phyloP scores from a whole-genome alignment of 2,329 filamentous ascomycete species.

The Ophiostoma ulmi region DNA sequence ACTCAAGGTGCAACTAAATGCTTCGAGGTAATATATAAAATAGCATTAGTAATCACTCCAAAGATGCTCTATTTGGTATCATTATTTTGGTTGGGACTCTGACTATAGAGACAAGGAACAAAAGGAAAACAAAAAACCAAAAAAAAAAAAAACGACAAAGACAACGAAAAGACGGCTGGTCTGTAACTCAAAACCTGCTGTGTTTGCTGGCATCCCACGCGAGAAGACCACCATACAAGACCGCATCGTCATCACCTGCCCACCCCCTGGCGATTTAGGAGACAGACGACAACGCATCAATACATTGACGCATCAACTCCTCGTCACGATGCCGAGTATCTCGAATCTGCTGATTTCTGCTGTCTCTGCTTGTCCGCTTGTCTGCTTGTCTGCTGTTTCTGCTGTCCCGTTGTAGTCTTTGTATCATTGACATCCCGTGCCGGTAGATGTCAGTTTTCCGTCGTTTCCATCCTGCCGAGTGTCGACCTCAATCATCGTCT shows the following conservation, averaged over 20 bases:
- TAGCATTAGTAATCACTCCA: neutral
- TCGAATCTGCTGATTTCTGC: neutral
- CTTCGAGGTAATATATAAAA: neutral
- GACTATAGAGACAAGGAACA: neutral
- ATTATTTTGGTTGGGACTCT: neutral
- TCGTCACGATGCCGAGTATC: neutral
- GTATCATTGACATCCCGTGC: neutral
- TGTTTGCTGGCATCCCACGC: neutral
- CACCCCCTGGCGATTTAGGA: neutral
- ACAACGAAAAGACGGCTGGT: neutral
- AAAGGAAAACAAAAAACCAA: neutral
- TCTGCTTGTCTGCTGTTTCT: neutral
- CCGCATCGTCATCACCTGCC: constrained; percentile 1
- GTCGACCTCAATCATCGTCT: neutral
- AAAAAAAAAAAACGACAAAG: neutral
- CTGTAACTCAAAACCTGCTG: neutral
- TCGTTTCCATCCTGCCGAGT: neutral
- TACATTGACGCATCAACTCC: neutral
- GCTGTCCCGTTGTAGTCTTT: neutral
- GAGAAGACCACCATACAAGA: neutral
- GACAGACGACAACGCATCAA: neutral
- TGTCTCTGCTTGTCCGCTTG: neutral
- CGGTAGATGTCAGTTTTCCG: neutral
- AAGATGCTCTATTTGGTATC: neutral
- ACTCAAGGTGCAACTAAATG: neutral